A percentile compares a stretch with the other conserved stretches of the same genome.
These are phyloP conservation scores for Suillus tomentosus DNA, from an alignment of 768 basidiomycete genomes.

Conservation along the genomic window DNA sequence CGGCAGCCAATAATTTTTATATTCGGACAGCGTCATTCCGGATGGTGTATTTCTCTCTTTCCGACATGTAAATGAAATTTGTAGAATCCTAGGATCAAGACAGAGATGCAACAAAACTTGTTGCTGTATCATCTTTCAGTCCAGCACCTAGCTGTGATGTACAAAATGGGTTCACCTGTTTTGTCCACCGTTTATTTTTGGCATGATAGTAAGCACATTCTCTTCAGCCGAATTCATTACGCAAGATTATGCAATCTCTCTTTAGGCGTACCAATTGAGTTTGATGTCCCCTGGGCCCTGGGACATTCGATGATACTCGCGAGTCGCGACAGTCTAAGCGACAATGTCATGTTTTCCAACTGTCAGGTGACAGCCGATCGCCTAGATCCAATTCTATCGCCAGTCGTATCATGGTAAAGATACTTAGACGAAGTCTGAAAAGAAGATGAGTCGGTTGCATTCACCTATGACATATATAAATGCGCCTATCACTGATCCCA, in stretches of 20 bases:
- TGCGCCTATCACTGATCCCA: background rate
- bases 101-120: background rate
- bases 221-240: background rate
- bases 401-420: background rate
- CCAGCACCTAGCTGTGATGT: background rate
- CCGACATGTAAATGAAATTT: background rate
- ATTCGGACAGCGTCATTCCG: background rate
- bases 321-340: background rate
- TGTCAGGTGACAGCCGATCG: background rate
- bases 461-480: background rate
- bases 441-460: slow-evolving; percentile 1
- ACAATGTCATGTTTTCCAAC: background rate
- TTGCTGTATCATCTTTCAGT: background rate
- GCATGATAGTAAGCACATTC: too few species aligned
- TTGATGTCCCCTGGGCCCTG: background rate
- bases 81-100: background rate
- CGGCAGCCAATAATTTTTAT: background rate
- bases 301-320: background rate
- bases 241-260: background rate
- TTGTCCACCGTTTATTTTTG: background rate
- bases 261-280: background rate
- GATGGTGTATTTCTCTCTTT: background rate
- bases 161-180: background rate
- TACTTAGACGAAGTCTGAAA: background rate
- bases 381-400: background rate